These are phyloP conservation scores for Clavispora asparagi DNA, from an alignment of 805 yeast genomes.

Conservation along the genomic window DNA sequence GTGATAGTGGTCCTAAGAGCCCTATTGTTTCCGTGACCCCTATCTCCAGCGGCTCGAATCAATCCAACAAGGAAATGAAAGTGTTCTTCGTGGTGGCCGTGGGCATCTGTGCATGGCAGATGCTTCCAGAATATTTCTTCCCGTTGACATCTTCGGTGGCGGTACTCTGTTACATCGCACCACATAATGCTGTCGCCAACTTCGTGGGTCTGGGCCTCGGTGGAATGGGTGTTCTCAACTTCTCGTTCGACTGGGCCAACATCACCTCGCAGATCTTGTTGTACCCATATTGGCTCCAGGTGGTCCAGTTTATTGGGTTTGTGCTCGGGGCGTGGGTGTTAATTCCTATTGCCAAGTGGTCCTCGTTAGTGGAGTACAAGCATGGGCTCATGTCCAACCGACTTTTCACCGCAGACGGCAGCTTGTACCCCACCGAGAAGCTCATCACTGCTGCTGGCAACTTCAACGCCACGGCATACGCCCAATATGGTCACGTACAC, in stretches of 20 bases:
- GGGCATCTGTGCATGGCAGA: conserved; percentile 34
- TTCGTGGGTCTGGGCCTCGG: conserved; percentile 51
- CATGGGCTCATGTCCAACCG: conserved; percentile 46
- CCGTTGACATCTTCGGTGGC: conserved; percentile 48
- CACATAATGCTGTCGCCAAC: conserved; percentile 33
- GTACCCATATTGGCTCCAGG: conserved; percentile 49
- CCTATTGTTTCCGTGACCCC: no score
- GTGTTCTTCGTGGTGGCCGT: conserved; percentile 32
- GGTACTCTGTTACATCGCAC: conserved; percentile 45
- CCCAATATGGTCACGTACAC: conserved; percentile 39
- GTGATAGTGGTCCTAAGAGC: no score
- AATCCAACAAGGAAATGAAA: conserved; percentile 24
- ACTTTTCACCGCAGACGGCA: conserved; percentile 33
- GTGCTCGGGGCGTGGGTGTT: conserved; percentile 44
- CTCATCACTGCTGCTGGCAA: conserved; percentile 35
- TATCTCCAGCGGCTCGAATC: no score
- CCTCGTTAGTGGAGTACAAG: conserved; percentile 21
- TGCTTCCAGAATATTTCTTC: conserved; percentile 44
- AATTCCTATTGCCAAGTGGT: conserved; percentile 46
- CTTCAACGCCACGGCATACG: conserved; percentile 44
- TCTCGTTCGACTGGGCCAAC: conserved; percentile 50
- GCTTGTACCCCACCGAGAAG: conserved; percentile 36
- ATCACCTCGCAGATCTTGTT: conserved; percentile 47
- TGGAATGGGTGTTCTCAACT: conserved; percentile 46
- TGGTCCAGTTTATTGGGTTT: conserved; percentile 44